Conservation (phyloP, 1,284 basidiomycete genomes). For the Ganoderma multipileum region DNA sequence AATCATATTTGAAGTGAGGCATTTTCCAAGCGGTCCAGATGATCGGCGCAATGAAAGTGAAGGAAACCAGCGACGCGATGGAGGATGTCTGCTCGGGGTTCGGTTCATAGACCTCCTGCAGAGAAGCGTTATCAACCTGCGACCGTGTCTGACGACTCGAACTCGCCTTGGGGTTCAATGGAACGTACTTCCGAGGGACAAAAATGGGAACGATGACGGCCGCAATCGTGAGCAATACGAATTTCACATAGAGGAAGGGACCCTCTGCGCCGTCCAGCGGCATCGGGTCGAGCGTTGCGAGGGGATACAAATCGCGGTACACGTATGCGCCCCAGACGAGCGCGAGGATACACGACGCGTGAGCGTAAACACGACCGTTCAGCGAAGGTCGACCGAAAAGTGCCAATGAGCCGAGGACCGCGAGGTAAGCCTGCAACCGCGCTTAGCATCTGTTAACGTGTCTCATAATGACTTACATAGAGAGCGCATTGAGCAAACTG, state of each 20-base stretch:
- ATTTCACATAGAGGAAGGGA: constrained; percentile 41
- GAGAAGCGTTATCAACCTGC: neutral
- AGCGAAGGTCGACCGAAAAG: neutral
- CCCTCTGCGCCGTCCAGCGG: constrained; percentile 48
- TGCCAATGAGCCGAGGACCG: constrained; percentile 1
- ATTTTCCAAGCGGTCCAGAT: constrained; percentile 40
- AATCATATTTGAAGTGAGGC: constrained; percentile 40
- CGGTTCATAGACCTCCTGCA: constrained; percentile 35
- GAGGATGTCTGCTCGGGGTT: constrained; percentile 48
- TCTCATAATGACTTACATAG: constrained; percentile 15
- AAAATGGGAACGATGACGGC: constrained; percentile 52
- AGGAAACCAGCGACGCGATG: constrained; percentile 38
- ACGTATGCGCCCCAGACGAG: constrained; percentile 46
- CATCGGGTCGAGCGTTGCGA: constrained; percentile 47
- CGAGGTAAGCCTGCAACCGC: constrained; percentile 18
- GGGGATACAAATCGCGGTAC: constrained; percentile 59
- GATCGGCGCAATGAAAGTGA: constrained; percentile 41
- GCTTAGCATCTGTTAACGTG: neutral
- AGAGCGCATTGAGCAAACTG: constrained; percentile 8
- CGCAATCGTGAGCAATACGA: constrained; percentile 48
- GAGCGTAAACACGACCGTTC: constrained; percentile 13
- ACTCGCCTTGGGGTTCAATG: constrained; percentile 47
- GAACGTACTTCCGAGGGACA: constrained; percentile 51
- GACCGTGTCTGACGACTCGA: neutral
- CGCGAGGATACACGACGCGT: constrained; percentile 22